Conservation (phyloP, 1,139 yeast species). For the Suhomyces bokatorum region DNA sequence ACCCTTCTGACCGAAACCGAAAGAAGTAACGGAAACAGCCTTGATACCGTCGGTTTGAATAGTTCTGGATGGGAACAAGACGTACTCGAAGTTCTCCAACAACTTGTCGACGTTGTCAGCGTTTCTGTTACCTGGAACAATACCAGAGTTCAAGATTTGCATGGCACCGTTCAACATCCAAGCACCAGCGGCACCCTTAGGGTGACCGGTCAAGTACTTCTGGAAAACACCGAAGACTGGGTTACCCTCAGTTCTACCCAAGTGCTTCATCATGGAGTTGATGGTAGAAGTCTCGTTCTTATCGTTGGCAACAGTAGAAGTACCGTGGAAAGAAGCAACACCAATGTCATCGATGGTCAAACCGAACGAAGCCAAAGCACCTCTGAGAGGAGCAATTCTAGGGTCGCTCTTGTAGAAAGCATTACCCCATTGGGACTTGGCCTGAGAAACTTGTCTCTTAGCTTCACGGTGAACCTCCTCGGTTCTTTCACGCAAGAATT, state of each 20-base stretch:
- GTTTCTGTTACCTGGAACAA: conserved; percentile 98
- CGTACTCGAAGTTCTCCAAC: conserved; percentile 81
- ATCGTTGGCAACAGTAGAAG: conserved; percentile 96
- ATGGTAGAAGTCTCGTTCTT: conserved; percentile 94
- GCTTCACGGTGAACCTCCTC: conserved; percentile 89
- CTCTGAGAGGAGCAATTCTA: conserved; percentile 95
- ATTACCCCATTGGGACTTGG: conserved; percentile 94
- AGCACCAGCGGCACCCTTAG: conserved; percentile 99
- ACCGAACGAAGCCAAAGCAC: conserved; percentile 91
- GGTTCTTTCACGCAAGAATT: conserved; percentile 76
- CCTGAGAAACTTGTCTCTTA: conserved; percentile 79
- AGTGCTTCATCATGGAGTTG: conserved; percentile 87
- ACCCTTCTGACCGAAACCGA: conserved; percentile 99
- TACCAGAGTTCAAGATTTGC: conserved; percentile 87
- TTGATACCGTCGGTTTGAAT: conserved; percentile 95
- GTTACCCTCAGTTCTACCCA: conserved; percentile 97
- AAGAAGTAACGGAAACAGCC: conserved; percentile 95
- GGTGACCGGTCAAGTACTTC: conserved; percentile 98
- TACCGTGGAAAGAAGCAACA: conserved; percentile 99
- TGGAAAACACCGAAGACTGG: conserved; percentile 98
- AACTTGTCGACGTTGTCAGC: conserved; percentile 92
- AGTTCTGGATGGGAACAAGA: conserved; percentile 91
- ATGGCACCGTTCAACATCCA: conserved; percentile 99
- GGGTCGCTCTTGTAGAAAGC: conserved; percentile 89
- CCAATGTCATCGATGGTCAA: conserved; percentile 92